Evolutionary conservation across 2,329 filamentous ascomycete genomes (phyloP), one percentile per base, ranked within the genome.

Genomic region (Capronia epimyces): DNA sequence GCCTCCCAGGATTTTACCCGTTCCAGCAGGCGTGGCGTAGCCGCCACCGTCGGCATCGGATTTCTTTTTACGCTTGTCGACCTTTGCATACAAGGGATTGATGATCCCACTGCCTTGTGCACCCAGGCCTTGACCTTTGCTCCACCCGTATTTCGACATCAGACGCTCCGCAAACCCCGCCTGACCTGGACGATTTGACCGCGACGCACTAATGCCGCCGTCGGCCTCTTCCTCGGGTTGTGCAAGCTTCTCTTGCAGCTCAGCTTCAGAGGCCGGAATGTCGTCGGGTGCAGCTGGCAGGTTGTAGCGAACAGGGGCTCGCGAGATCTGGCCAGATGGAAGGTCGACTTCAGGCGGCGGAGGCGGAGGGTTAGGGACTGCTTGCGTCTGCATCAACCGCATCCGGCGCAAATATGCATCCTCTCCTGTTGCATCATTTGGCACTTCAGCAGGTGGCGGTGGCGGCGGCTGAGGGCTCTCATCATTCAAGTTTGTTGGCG

Each of bases 61-160:
- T 55, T 81, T 82, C 69, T 88, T 89, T 67, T 88, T 87, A 25
- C 85, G 79, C 71, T 93, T 94, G 62, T 93, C 84, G n/a, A 91
- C 79, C 62, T 95, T 82, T 21, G 91, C 86, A 41, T 82, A 82
- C 3, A 98, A 74, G 3, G 90, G 87, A 18, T 89, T 87, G 47
- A 88, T 77, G 62, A 98, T 96, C 54, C 93, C 93, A 20, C 83
- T 82, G 25, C 82, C 82, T 56, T 84, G 80, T 13, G 88, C 89
- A 59, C 93, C 93, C 3, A 98, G 80, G 16, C 93, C 93, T 56
- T 84, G 79, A 20, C 93, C 93, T 63, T 90, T 85, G 29, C 83
- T 84, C 87, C 90, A 97, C 49, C 93, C 93, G 70, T 95, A 93
- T 66, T 96, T 97, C 55, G 82, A 80, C 82, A 98, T 89, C 49